phyloP scores from a whole-genome alignment of 1,139 yeast species.

The Scheffersomyces titani region DNA sequence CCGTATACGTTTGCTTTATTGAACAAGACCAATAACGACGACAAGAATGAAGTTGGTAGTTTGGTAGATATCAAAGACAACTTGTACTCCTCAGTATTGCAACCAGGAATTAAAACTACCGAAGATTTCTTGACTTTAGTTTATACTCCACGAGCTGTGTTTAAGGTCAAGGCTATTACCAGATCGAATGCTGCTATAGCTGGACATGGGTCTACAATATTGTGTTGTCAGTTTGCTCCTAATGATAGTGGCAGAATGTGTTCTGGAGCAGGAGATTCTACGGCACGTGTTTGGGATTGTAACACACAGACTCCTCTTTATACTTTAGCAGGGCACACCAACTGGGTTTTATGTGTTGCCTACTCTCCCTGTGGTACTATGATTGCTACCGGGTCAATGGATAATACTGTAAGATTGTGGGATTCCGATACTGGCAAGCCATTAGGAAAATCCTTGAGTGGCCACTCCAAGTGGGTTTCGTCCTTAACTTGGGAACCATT shows the following conservation, averaged over 20 bases:
- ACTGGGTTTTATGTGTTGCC: conserved; percentile 93
- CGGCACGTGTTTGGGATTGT: conserved; percentile 98
- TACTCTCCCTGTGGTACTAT: conserved; percentile 92
- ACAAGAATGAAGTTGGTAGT: conserved; percentile 36
- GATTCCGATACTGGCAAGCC: conserved; percentile 74
- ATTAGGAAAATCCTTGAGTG: conserved; percentile 70
- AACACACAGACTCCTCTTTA: conserved; percentile 88
- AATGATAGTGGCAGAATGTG: conserved; percentile 83
- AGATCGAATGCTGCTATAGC: conserved; percentile 90
- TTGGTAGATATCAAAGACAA: conserved; percentile 76
- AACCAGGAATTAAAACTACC: conserved; percentile 85
- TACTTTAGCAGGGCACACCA: conserved; percentile 80
- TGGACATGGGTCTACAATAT: conserved; percentile 92
- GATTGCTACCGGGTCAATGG: conserved; percentile 97
- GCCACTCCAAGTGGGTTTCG: conserved; percentile 90
- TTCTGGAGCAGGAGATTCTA: conserved; percentile 95
- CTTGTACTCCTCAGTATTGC: conserved; percentile 74
- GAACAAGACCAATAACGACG: conserved; percentile 36
- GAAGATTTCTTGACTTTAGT: conserved; percentile 92
- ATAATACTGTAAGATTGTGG: conserved; percentile 81
- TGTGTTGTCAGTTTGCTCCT: conserved; percentile 94
- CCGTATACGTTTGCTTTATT: conserved; percentile 84
- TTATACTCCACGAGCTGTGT: conserved; percentile 92
- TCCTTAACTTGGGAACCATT: conserved; percentile 93
- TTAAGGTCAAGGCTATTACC: conserved; percentile 89